Conservation (phyloP, 2,329 filamentous ascomycete species). For the Colletotrichum tabaci region DNA sequence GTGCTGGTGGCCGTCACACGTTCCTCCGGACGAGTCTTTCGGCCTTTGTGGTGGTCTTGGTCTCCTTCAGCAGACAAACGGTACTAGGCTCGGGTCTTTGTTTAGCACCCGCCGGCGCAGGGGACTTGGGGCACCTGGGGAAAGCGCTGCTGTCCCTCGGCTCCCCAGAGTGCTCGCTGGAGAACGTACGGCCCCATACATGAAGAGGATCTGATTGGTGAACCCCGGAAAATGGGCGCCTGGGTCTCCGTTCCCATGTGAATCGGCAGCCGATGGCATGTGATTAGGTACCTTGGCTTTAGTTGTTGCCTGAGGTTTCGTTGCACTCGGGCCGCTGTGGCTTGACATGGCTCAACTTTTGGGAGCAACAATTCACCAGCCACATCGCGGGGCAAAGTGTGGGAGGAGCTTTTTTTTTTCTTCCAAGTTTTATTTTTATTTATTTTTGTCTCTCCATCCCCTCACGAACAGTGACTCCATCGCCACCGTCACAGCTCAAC, state of each 20-base stretch:
- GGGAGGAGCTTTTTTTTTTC: conserved; percentile 9
- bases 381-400: conserved; percentile 41
- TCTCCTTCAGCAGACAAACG: conserved; percentile 4
- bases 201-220: conserved; percentile 25
- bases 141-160: conserved; percentile 34
- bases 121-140: conserved; percentile 13
- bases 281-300: conserved; percentile 19
- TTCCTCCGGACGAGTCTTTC: conserved; percentile 37
- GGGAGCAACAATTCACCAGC: not conserved
- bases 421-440: not conserved
- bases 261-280: conserved; percentile 39
- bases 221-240: conserved; percentile 39
- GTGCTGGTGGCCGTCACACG: not conserved
- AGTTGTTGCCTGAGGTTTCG: not conserved
- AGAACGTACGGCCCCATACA: conserved; percentile 17
- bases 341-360: not conserved
- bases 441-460: not conserved
- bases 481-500: conserved; percentile 1
- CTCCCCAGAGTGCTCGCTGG: conserved; percentile 36
- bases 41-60: not conserved
- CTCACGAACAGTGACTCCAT: conserved; percentile 32
- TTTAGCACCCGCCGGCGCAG: not conserved
- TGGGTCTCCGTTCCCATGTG: conserved; percentile 37
- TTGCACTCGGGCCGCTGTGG: not conserved
- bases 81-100: conserved; percentile 16